A percentile compares a stretch with the other conserved stretches of the same genome.
Evolutionary conservation across 2,329 filamentous ascomycete species (phyloP).

Genomic region (Pleurostoma richardsiae): DNA sequence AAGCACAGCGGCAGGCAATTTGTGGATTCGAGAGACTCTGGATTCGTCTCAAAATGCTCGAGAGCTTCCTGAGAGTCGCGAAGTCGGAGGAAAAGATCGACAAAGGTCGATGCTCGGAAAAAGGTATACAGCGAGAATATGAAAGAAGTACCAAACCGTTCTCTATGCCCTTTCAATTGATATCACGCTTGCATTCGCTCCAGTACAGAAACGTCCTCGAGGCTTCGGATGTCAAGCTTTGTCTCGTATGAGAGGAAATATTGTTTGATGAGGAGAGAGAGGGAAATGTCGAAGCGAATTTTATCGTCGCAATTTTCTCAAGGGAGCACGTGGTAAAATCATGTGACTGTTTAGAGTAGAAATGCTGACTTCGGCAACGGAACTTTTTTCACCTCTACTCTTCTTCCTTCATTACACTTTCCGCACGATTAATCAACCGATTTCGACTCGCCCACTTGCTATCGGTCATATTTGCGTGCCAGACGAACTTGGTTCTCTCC

Average conservation of each 20-base stretch:
- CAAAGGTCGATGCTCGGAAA: neutral
- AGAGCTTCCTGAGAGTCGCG: neutral
- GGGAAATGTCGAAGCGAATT: neutral
- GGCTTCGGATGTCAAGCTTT: too few relatives aligned
- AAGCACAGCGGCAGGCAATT: constrained; percentile 58
- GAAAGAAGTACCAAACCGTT: neutral
- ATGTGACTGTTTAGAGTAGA: neutral
- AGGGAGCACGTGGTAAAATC: neutral
- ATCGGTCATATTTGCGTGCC: constrained; percentile 58
- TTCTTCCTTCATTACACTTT: constrained; percentile 33
- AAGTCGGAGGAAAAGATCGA: neutral
- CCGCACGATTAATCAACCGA: constrained; percentile 60
- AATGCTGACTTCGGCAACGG: neutral
- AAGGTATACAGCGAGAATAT: neutral
- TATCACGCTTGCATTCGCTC: too few relatives aligned
- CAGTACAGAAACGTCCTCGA: too few relatives aligned
- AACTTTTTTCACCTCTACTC: constrained; percentile 10
- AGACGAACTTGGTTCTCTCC: constrained; percentile 33
- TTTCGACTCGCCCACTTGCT: constrained; percentile 42
- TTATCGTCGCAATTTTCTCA: neutral
- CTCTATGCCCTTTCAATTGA: too few relatives aligned
- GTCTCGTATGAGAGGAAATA: neutral
- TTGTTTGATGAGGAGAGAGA: neutral
- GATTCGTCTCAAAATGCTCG: neutral
- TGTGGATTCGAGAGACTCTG: constrained; percentile 35